Base-by-base conservation (phyloP, 305 asterid species). In the Petunia hybrid region DNA sequence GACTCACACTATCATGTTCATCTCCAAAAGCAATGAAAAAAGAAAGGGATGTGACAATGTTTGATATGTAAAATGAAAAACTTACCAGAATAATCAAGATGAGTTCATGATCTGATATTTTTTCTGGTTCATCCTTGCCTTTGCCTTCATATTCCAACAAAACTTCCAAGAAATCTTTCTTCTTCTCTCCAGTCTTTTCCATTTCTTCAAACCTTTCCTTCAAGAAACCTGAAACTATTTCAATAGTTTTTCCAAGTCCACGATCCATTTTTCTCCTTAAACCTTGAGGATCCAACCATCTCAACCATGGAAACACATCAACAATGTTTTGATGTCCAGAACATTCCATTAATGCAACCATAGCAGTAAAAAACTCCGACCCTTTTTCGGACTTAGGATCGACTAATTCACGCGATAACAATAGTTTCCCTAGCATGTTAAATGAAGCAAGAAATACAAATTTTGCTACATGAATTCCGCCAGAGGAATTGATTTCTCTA, bases 121-220 rank as follows among this genome's bases (percentile, higher is more conserved):
- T 69, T 0, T 70, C 77, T 0, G 71, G 80, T 6, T 86, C 89
- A 6, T 84, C 90, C 13, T 83, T 78, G 41, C 86, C 87, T 1
- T 70, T 83, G 38, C 84, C 88, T 39, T 83, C 82, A 60, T 81
- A 70, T 61, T 86, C 89, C 2, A 91, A 65, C 77, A 91, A 59
- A 62, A 92, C 97, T 10, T 91, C 90, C 38, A 91, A 46, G 35
- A 87, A 92, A 73, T 92, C 97, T 80, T 87, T 80, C 62, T 77
- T 85, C 3, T 31, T 46, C 6, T 41, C 85, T 39, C 76, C 85
- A 12, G 40, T 35, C 6, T 56, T 48, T 48, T 78, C 53, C 66
- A 57, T 80, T 81, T 84, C 87, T 16, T 85, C 86, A 8, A 81
- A 31, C 67, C 94, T 74, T 48, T 83, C 91, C 31, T 84, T 76